Evolutionary conservation across 179 eudicot genomes (phyloP), one percentile per base, ranked within the genome.

Genomic region (Beta macrorhiza): DNA sequence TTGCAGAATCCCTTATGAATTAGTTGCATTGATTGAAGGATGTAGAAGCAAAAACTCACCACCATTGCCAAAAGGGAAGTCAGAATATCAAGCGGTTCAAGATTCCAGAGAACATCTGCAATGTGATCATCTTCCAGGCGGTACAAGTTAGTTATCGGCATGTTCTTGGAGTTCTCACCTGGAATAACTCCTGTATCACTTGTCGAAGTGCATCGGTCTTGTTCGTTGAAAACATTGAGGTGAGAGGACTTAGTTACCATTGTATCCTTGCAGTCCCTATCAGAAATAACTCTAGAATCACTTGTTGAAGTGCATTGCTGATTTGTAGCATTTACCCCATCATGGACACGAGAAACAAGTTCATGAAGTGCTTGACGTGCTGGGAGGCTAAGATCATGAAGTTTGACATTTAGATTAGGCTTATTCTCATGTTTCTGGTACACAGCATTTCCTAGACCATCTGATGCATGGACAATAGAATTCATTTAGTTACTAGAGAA

Each of bases 261-360:
- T 58, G 62, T 75, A 67, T 87, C 81, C 64, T 68, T 72, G 55
- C 67, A 42, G 52, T 84, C 82, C 73, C 11, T 71, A 56, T 75
- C 80, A 78, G 85, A 87, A 74, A 80, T 72, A 81, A 77, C 83
- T 75, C 79, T 77, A 25, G 86, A 79, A 73, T 73, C 83, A 61
- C 59, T 82, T 13, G 84, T 72, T 37, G 91, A 75, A 74, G 85
- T 61, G 55, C 87, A 77, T 75, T 75, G 83, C 80, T 57, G 87
- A 69, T 71, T 69, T 72, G 76, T 62, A 81, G 73, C 79, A 85
- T 83, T 87, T 62, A 90, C 91, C 78, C 85, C 88, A 52, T 91
- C 90, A 86, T 94, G 97, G 77, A 96, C 91, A 78, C 92, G 78
- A 63, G 96, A 85, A 82, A 91, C 87, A 81, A 94, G 92, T 80